A percentile compares a stretch with the other conserved stretches of the same genome.
Conservation (phyloP, 441 rosid genomes). For the Croton laevigatus region DNA sequence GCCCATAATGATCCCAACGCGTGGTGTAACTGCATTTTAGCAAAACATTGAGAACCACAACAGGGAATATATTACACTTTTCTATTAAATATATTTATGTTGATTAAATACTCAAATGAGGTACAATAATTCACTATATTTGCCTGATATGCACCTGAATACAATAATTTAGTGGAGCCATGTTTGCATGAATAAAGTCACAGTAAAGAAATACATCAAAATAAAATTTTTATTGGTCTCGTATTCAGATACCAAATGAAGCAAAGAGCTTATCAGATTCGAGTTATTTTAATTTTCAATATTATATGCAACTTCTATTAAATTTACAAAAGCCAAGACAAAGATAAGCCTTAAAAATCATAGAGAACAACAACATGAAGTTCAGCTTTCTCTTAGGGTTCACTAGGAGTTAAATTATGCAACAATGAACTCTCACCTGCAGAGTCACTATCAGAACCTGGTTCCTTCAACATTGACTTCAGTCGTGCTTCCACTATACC, state of each 20-base stretch:
- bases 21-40: conserved; percentile 53
- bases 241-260: neutral
- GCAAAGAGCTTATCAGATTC: neutral
- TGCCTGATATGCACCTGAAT: neutral
- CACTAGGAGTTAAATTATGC: neutral
- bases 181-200: neutral
- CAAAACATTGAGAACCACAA: conserved; percentile 14
- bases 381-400: no score
- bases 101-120: neutral
- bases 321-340: neutral
- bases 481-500: conserved; percentile 62
- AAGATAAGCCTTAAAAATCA: neutral
- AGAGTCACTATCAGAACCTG: conserved; percentile 35
- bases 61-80: neutral
- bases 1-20: conserved; percentile 93
- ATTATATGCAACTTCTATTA: neutral
- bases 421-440: conserved; percentile 30
- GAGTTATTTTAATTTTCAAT: conserved; percentile 12
- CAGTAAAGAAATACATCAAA: neutral
- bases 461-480: conserved; percentile 50
- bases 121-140: neutral
- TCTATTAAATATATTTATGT: neutral
- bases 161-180: neutral
- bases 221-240: neutral
- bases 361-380: neutral